These are phyloP conservation scores for Mortierella sp. DNA, from an alignment of 371 early-diverging fungal species.

Conservation along the genomic window DNA sequence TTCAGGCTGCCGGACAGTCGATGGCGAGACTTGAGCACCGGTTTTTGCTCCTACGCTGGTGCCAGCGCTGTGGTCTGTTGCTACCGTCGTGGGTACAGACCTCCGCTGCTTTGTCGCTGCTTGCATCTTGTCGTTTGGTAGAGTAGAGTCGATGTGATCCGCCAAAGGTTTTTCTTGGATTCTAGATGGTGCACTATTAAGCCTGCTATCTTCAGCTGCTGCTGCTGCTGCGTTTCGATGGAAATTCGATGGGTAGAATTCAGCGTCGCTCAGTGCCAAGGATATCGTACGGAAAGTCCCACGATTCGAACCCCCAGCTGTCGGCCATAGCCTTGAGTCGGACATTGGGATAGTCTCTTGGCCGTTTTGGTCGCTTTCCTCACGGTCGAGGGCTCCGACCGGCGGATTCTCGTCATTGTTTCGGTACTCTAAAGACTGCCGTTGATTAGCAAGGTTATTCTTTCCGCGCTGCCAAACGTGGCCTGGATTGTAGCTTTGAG, in stretches of 20 bases:
- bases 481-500: neutral
- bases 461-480: neutral
- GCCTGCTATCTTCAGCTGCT: neutral
- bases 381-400: slow-evolving; percentile 28
- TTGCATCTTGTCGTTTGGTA: neutral
- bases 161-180: neutral
- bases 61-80: neutral
- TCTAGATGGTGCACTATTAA: neutral
- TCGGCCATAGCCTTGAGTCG: slow-evolving; percentile 2
- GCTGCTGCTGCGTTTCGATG: slow-evolving; percentile 20
- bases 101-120: neutral
- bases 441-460: neutral
- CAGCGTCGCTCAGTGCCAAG: neutral
- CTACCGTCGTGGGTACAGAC: neutral
- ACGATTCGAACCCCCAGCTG: neutral
- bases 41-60: neutral
- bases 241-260: slow-evolving; percentile 18
- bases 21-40: neutral
- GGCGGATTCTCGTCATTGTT: neutral
- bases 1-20: neutral
- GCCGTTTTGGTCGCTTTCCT: neutral
- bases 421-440: neutral
- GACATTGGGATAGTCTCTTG: slow-evolving; percentile 17
- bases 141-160: neutral
- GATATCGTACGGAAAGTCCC: neutral